Conservation (phyloP, 2,329 filamentous ascomycete species). For the Fusarium xyrophilum region DNA sequence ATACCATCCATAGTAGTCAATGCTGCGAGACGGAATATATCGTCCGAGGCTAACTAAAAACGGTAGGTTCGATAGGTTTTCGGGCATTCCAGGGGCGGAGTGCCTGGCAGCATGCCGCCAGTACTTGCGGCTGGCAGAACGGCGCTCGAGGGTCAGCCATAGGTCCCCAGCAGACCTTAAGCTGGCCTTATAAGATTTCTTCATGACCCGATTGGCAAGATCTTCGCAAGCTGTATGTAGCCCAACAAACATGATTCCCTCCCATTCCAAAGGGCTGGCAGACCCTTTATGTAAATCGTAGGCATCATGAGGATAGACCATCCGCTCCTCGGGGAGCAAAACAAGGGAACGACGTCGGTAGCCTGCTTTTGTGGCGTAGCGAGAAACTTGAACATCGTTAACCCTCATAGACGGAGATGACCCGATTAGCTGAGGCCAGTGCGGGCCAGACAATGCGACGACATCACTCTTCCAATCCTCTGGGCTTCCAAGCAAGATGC, state of each 20-base stretch:
- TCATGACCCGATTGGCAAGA: neutral
- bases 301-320: neutral
- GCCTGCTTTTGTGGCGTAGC: neutral
- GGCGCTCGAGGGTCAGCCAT: slow-evolving; percentile 4
- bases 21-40: neutral
- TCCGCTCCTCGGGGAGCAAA: neutral
- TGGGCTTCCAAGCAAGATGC: neutral
- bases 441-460: neutral
- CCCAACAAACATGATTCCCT: neutral
- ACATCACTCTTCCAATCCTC: neutral
- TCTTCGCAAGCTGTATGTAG: slow-evolving; percentile 2
- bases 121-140: neutral
- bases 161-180: neutral
- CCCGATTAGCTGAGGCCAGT: neutral
- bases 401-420: neutral
- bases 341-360: too few relatives aligned
- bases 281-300: neutral
- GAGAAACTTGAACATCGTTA: neutral
- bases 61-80: neutral
- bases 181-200: neutral
- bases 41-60: neutral
- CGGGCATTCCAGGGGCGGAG: neutral
- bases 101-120: too few relatives aligned
- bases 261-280: neutral
- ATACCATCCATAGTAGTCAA: neutral